These are phyloP conservation scores for Talaromyces funiculosus DNA, from an alignment of 2,329 filamentous ascomycete species.

Conservation along the genomic window DNA sequence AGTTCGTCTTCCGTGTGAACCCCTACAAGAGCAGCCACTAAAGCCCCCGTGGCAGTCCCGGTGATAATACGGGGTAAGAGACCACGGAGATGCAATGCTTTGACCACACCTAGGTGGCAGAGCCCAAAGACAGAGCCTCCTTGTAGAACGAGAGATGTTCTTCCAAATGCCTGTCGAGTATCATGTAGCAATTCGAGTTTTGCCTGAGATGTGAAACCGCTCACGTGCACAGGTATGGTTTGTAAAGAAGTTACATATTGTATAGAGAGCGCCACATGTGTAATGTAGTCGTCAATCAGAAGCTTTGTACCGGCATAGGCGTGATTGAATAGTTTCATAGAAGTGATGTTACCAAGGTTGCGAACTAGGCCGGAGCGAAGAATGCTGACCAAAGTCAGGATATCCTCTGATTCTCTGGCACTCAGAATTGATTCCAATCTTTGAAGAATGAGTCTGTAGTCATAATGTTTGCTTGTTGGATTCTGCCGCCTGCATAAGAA, in stretches of 20 bases:
- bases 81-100: slow-evolving; percentile 73
- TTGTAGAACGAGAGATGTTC: slow-evolving; percentile 78
- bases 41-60: slow-evolving; percentile 80
- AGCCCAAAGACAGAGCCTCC: slow-evolving; percentile 88
- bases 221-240: slow-evolving; percentile 47
- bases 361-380: slow-evolving; percentile 70
- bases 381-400: slow-evolving; percentile 69
- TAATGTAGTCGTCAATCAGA: slow-evolving; percentile 85
- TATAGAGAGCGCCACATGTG: slow-evolving; percentile 73
- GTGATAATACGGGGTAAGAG: slow-evolving; percentile 85
- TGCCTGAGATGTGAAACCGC: slow-evolving; percentile 61
- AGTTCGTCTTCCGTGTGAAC: slow-evolving; percentile 84
- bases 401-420: slow-evolving; percentile 65
- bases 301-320: slow-evolving; percentile 85
- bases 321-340: slow-evolving; percentile 72
- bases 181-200: slow-evolving; percentile 85
- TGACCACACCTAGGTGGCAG: slow-evolving; percentile 85
- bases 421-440: slow-evolving; percentile 65
- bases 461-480: slow-evolving; percentile 73
- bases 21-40: slow-evolving; percentile 82
- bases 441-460: slow-evolving; percentile 76
- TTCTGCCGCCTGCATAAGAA: slow-evolving; percentile 63
- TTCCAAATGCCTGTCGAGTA: slow-evolving; percentile 79
- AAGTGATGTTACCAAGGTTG: slow-evolving; percentile 86
- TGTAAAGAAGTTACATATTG: slow-evolving; percentile 67